Evolutionary conservation across 306 rosid genomes (phyloP), one percentile per base, ranked within the genome.

Genomic region (Pterocarpus macrocarpus): DNA sequence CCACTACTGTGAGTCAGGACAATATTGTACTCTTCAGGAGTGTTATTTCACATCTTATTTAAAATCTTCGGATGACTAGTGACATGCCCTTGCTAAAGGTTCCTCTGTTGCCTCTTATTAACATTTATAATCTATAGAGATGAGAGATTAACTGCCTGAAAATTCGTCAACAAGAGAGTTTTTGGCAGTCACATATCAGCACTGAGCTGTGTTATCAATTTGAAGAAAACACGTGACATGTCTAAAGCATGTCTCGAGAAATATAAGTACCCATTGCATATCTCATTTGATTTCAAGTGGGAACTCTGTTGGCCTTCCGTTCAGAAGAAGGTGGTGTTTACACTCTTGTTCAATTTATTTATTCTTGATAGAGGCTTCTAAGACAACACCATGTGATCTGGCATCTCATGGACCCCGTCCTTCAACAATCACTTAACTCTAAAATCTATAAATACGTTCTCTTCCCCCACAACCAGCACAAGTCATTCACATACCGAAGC

Each of bases 331-430:
- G 72, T 30, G 22, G 36, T 39, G 6, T 38, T 50, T 62, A 32
- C n/a, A 30, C 53, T 15, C 62, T 39, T 14, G 49, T 12, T 56
- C 57, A 69, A 68, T 10, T 65, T 35, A 2, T 17, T 44, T 15
- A 36, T 34, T 41, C 16, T 66, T 11, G 64, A 62, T 47, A 14
- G 30, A 45, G 64, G 7, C 77, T 36, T 59, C 6, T 61, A 43
- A 83, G 85, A 72, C 82, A 81, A 57, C 7, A 39, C 72, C 82
- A 85, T 64, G 82, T 80, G 82, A 85, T 71, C 59, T 59, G 15
- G 56, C 52, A 16, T 49, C 74, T 52, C 75, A 69, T 67, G 73
- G 52, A 45, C 69, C 69, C 69, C 64, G 12, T 62, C 15, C 32
- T 16, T 38, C 13, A 53, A 55, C 77, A 75, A 64, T 15, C 15